Conservation (phyloP, 225 moss, liverwort and hornwort genomes). For the Neckera pumila region DNA sequence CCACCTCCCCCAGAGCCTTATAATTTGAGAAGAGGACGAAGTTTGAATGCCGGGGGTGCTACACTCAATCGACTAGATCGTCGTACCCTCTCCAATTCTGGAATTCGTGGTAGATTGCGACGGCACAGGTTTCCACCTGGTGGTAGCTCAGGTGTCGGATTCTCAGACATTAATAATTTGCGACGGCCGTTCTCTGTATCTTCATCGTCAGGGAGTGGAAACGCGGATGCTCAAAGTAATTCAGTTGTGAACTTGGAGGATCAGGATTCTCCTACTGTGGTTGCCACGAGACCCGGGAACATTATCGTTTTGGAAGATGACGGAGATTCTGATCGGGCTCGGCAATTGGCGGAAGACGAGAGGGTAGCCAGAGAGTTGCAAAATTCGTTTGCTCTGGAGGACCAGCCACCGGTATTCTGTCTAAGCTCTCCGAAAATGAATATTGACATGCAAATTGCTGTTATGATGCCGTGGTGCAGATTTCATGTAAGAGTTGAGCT, state of each 20-base stretch:
- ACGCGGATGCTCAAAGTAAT: not conserved
- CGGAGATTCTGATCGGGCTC: slow-evolving; percentile 31
- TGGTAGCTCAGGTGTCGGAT: not conserved
- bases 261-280: slow-evolving; percentile 4
- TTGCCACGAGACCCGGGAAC: slow-evolving; percentile 1
- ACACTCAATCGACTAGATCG: slow-evolving; percentile 9
- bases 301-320: slow-evolving; percentile 43
- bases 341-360: slow-evolving; percentile 62
- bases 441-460: not conserved
- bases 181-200: slow-evolving; percentile 9
- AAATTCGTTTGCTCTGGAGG: slow-evolving; percentile 38
- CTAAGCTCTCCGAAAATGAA: not conserved
- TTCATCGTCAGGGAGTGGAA: slow-evolving; percentile 8
- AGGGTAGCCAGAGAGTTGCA: slow-evolving; percentile 67
- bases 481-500: not conserved
- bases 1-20: slow-evolving; percentile 1
- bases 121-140: slow-evolving; percentile 9
- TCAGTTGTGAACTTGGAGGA: slow-evolving; percentile 30
- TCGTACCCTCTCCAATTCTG: not conserved
- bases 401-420: slow-evolving; percentile 33
- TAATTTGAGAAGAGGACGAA: slow-evolving; percentile 27
- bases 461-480: not conserved
- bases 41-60: not conserved
- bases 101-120: slow-evolving; percentile 15
- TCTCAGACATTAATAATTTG: slow-evolving; percentile 5